phyloP scores from a whole-genome alignment of 208 protist genomes.

The Porcisia deanei region DNA sequence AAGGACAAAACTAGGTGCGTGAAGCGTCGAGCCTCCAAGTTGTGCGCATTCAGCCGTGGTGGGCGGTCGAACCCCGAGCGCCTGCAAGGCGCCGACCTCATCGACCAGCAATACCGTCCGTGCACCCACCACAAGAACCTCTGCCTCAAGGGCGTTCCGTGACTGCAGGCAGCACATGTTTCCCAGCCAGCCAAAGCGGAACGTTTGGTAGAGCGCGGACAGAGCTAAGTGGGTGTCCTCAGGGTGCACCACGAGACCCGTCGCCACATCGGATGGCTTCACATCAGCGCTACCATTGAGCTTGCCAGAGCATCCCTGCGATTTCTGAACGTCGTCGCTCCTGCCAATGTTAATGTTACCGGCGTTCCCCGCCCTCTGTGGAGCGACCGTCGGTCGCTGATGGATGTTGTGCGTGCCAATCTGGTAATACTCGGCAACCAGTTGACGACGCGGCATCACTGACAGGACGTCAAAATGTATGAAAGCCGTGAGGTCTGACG shows the following conservation, averaged over 20 bases:
- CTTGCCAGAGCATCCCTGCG: neutral
- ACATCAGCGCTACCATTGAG: neutral
- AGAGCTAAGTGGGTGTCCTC: slow-evolving; percentile 33
- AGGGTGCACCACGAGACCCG: slow-evolving; percentile 1
- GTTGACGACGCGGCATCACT: slow-evolving; percentile 50
- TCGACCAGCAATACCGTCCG: slow-evolving; percentile 43
- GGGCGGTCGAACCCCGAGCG: slow-evolving; percentile 24
- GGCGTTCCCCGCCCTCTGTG: neutral
- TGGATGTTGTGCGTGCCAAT: slow-evolving; percentile 31
- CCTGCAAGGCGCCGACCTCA: slow-evolving; percentile 26
- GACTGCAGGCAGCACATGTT: slow-evolving; percentile 59
- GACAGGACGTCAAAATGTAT: slow-evolving; percentile 54
- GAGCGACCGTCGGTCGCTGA: slow-evolving; percentile 11
- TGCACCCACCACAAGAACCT: slow-evolving; percentile 54
- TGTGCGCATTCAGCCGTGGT: neutral
- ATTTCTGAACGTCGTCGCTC: neutral
- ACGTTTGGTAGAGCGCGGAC: slow-evolving; percentile 56
- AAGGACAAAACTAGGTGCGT: neutral
- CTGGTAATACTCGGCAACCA: slow-evolving; percentile 51
- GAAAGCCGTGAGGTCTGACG: slow-evolving; percentile 24
- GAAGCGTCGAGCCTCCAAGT: slow-evolving; percentile 9
- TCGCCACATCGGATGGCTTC: slow-evolving; percentile 16
- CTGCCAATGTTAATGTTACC: neutral
- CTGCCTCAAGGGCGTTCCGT: slow-evolving; percentile 46
- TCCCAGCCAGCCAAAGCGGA: slow-evolving; percentile 39